A percentile compares a stretch with the other conserved stretches of the same genome.
phyloP scores from a whole-genome alignment of 805 yeast genomes.

The Lipomyces orientalis region DNA sequence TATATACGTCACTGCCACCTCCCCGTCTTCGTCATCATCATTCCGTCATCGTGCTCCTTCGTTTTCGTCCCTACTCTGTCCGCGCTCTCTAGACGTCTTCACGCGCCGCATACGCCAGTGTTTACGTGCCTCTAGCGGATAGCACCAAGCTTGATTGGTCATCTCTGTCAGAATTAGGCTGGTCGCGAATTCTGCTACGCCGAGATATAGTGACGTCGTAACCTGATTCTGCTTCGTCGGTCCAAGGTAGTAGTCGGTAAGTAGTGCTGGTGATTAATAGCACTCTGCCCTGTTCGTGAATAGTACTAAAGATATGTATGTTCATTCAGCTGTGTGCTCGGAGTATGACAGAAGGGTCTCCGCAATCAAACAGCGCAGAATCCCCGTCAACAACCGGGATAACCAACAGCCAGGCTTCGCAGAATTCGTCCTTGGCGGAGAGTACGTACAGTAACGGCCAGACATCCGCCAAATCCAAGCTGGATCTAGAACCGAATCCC shows the following conservation, averaged over 20 bases:
- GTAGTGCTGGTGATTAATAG: not conserved
- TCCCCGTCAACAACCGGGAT: not conserved
- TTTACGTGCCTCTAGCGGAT: not conserved
- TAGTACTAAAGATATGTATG: not conserved
- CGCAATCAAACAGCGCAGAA: conserved; percentile 5
- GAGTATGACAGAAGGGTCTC: conserved; percentile 8
- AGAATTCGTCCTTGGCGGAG: not conserved
- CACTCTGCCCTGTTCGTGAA: not conserved
- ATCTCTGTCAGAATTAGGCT: not conserved
- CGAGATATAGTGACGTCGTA: not conserved
- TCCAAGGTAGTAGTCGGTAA: not conserved
- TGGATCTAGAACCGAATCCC: conserved; percentile 91
- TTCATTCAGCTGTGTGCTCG: not conserved
- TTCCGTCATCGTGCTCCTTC: conserved; percentile 24
- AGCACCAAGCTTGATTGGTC: conserved; percentile 4
- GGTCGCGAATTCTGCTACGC: not conserved
- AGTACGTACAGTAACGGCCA: not conserved
- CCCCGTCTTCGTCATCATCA: conserved; percentile 23
- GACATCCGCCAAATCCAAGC: conserved; percentile 38
- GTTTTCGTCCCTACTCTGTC: conserved; percentile 14
- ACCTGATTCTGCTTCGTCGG: not conserved
- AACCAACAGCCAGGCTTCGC: not conserved
- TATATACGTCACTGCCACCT: conserved; percentile 31
- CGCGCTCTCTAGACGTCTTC: conserved; percentile 7
- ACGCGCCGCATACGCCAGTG: not conserved